Conservation (phyloP, 2,329 filamentous ascomycete species). For the Rhynchosporium secalis region DNA sequence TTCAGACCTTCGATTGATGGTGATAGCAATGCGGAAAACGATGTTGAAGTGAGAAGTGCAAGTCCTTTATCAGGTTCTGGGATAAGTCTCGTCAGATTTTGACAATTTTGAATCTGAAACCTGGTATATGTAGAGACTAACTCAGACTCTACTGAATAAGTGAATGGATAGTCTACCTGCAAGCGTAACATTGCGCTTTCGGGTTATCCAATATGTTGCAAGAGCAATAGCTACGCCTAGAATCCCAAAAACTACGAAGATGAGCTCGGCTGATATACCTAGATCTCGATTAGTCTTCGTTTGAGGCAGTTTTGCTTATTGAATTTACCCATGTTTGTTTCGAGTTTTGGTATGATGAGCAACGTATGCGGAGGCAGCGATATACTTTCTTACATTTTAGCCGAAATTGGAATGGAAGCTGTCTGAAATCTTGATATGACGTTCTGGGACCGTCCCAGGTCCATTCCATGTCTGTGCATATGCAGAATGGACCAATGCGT, state of each 20-base stretch:
- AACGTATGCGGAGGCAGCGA: too few species aligned
- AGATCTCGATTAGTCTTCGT: background rate
- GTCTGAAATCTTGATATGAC: too few species aligned
- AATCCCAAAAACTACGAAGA: background rate
- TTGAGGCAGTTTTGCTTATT: too few species aligned
- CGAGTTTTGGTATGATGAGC: too few species aligned
- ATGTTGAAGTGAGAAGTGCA: background rate
- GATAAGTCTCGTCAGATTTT: background rate
- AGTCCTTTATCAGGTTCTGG: constrained; percentile 9
- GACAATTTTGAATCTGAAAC: background rate
- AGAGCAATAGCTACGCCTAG: constrained; percentile 3
- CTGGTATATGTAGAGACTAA: background rate
- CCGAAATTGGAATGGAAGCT: too few species aligned
- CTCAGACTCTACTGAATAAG: background rate
- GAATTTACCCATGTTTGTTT: too few species aligned
- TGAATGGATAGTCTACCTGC: background rate
- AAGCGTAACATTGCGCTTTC: background rate
- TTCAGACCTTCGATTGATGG: background rate
- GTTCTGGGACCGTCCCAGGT: too few species aligned
- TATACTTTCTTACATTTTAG: too few species aligned
- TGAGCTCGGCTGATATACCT: constrained; percentile 3
- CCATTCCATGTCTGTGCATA: too few species aligned
- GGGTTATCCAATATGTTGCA: constrained; percentile 6
- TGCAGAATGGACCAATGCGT: too few species aligned
- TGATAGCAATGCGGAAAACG: background rate